phyloP scores from a whole-genome alignment of 2,329 filamentous ascomycete genomes.

The Escovopsis sp. region DNA sequence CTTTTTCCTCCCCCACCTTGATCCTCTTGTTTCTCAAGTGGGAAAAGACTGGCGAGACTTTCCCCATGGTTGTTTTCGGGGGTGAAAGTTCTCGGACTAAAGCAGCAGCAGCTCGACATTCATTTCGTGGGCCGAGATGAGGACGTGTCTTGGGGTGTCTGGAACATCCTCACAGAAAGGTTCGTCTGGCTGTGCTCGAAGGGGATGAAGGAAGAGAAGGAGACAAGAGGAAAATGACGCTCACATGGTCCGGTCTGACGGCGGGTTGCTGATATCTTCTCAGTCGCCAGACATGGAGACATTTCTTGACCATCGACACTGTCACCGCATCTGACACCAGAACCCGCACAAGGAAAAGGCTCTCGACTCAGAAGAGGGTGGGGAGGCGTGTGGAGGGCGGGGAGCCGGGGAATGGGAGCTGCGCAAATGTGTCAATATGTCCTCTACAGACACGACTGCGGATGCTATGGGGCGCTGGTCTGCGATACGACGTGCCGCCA shows the following conservation, averaged over 20 bases:
- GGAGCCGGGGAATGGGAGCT: too few species aligned
- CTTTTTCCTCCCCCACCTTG: not conserved
- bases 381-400: too few species aligned
- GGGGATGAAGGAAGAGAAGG: too few species aligned
- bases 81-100: not conserved
- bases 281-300: not conserved
- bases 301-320: not conserved
- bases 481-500: slow-evolving; percentile 11
- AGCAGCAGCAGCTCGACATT: not conserved
- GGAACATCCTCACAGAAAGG: not conserved
- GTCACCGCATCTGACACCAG: not conserved
- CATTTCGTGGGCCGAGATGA: not conserved
- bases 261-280: too few species aligned
- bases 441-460: slow-evolving; percentile 13
- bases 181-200: not conserved
- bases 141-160: not conserved
- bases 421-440: slow-evolving; percentile 16
- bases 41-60: too few species aligned
- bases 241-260: too few species aligned
- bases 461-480: slow-evolving; percentile 13
- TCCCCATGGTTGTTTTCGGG: not conserved
- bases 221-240: not conserved
- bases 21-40: too few species aligned
- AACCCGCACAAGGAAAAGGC: too few species aligned
- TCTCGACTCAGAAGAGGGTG: too few species aligned